phyloP scores from a whole-genome alignment of 345 rosid genomes.

The Combretum micranthum region DNA sequence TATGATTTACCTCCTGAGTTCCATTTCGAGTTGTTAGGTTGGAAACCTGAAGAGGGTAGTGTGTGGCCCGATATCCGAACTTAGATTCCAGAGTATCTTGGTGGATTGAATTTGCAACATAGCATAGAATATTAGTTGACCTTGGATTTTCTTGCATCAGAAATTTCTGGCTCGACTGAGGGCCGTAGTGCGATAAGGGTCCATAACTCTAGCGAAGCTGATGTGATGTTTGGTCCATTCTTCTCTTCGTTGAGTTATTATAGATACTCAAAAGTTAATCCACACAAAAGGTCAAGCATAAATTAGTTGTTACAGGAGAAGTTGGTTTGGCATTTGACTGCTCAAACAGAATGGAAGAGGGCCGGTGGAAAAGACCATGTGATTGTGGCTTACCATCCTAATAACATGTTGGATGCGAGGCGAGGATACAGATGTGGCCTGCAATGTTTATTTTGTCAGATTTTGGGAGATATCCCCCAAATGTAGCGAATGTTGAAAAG shows the following conservation, averaged over 20 bases:
- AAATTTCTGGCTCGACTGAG: constrained; percentile 34
- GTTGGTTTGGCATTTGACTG: constrained; percentile 46
- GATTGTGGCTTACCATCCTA: constrained; percentile 89
- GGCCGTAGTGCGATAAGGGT: constrained; percentile 63
- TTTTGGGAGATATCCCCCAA: constrained; percentile 89
- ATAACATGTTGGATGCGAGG: constrained; percentile 73
- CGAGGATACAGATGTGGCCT: constrained; percentile 71
- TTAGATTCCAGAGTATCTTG: constrained; percentile 63
- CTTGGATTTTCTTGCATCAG: constrained; percentile 76
- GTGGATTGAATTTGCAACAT: constrained; percentile 91
- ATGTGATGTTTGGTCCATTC: constrained; percentile 74
- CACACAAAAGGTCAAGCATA: constrained; percentile 47
- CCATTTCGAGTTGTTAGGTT: constrained; percentile 73
- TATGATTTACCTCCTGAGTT: constrained; percentile 84
- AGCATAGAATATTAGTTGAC: constrained; percentile 96
- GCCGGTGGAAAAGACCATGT: constrained; percentile 78
- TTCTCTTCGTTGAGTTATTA: constrained; percentile 87
- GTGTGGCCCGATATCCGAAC: constrained; percentile 78
- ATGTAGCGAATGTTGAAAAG: constrained; percentile 71
- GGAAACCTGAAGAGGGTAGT: constrained; percentile 46
- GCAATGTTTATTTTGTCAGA: constrained; percentile 80
- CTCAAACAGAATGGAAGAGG: constrained; percentile 68
- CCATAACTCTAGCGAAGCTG: constrained; percentile 75
- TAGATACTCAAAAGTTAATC: constrained; percentile 54
- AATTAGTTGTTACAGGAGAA: constrained; percentile 64